phyloP scores from a whole-genome alignment of 1,284 basidiomycete genomes.

The Moniliophthora roreri region DNA sequence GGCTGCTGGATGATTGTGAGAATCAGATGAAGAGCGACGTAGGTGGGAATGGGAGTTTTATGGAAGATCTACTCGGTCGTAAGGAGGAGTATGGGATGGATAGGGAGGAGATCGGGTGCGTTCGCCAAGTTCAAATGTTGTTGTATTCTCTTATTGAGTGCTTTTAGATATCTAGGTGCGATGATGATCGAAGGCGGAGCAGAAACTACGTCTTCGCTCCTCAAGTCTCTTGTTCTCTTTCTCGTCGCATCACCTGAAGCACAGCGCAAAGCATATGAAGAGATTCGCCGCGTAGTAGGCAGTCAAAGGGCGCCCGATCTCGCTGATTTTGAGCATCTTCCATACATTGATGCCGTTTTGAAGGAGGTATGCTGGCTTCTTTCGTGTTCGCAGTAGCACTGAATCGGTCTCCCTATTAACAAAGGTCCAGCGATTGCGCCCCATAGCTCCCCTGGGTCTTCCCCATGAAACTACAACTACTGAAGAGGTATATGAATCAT shows the following conservation, averaged over 20 bases:
- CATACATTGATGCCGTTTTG: background rate
- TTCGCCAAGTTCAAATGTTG: background rate
- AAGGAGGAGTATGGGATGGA: conserved; percentile 7
- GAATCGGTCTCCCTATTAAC: no score
- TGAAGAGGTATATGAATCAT: no score
- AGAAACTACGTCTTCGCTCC: conserved; percentile 16
- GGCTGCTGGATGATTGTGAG: background rate
- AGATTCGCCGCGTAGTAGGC: background rate
- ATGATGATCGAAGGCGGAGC: conserved; percentile 19
- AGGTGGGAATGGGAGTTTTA: conserved; percentile 9
- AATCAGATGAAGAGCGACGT: conserved; percentile 1
- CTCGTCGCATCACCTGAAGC: background rate
- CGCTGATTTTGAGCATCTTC: background rate
- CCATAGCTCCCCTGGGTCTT: no score
- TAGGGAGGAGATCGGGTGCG: conserved; percentile 9
- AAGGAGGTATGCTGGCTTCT: background rate
- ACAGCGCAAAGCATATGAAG: background rate
- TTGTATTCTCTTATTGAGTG: background rate
- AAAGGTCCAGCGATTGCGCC: no score
- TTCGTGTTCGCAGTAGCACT: no score
- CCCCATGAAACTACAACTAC: no score
- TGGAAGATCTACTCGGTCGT: conserved; percentile 6
- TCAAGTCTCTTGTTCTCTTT: conserved; percentile 7
- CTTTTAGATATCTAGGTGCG: conserved; percentile 19
- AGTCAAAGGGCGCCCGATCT: background rate